Evolutionary conservation across 2,329 filamentous ascomycete species (phyloP).

Genomic region (Claviceps citrina): DNA sequence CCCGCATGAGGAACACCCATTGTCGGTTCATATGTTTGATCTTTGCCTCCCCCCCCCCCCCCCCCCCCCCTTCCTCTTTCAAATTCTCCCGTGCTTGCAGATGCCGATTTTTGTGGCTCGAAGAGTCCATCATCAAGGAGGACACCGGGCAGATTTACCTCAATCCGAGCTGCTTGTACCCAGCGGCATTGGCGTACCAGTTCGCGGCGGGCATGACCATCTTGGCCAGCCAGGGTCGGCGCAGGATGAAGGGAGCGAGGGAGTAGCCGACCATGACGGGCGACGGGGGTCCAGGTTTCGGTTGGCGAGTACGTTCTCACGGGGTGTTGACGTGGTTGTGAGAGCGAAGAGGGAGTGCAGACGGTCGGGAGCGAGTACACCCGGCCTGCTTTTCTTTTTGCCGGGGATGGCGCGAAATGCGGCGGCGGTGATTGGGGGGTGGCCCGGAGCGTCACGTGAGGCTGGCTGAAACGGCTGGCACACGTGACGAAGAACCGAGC

Average conservation of each 20-base stretch:
- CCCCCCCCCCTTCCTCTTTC: not conserved
- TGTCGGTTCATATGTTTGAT: not conserved
- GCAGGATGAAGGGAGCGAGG: constrained; percentile 58
- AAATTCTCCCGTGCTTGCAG: not conserved
- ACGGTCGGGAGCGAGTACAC: constrained; percentile 7
- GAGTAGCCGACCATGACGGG: constrained; percentile 50
- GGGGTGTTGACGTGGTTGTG: not conserved
- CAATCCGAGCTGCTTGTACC: constrained; percentile 85
- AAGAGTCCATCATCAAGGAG: not conserved
- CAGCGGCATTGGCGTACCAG: constrained; percentile 80
- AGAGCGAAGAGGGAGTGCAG: constrained; percentile 8
- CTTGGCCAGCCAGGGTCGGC: constrained; percentile 71
- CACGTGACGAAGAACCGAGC: not conserved
- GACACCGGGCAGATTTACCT: constrained; percentile 37
- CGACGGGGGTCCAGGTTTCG: too few species aligned
- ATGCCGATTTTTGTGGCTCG: not conserved
- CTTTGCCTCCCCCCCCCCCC: not conserved
- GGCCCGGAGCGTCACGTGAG: constrained; percentile 20
- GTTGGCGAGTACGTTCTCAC: too few species aligned
- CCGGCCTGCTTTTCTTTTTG: constrained; percentile 8
- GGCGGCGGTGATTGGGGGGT: constrained; percentile 16
- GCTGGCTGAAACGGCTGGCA: not conserved
- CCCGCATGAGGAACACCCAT: not conserved
- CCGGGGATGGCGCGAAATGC: constrained; percentile 20
- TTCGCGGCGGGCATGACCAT: constrained; percentile 65